Evolutionary conservation across 1,284 basidiomycete species (phyloP).

Genomic region (Trametes pubescens): DNA sequence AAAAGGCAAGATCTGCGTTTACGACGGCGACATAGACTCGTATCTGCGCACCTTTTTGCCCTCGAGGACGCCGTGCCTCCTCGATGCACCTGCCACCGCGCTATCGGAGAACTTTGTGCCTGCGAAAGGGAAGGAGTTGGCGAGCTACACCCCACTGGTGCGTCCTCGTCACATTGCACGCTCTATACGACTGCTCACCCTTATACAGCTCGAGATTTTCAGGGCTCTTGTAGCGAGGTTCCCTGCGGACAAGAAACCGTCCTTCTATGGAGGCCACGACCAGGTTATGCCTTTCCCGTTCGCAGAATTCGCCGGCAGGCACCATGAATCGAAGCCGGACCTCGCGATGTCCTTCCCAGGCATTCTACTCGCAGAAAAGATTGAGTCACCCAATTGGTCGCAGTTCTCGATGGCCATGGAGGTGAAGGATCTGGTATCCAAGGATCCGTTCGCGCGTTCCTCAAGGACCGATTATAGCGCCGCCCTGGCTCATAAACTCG

Average conservation of each 20-base stretch:
- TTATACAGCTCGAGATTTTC: slow-evolving; percentile 2
- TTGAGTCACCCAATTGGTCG: neutral
- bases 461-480: neutral
- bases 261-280: slow-evolving; percentile 13
- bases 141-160: slow-evolving; percentile 9
- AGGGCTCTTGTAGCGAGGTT: slow-evolving; percentile 7
- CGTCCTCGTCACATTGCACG: neutral
- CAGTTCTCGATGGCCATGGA: slow-evolving; percentile 19
- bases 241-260: slow-evolving; percentile 12
- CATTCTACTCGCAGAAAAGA: neutral
- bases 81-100: neutral
- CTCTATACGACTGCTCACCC: neutral
- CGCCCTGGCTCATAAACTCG: neutral
- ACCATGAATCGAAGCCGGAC: slow-evolving; percentile 21
- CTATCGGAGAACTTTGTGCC: too few relatives aligned
- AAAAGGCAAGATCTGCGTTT: slow-evolving; percentile 1
- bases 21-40: neutral
- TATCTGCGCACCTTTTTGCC: slow-evolving; percentile 8
- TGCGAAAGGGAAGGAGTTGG: slow-evolving; percentile 10
- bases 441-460: slow-evolving; percentile 15
- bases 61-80: neutral
- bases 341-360: slow-evolving; percentile 22
- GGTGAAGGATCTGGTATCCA: slow-evolving; percentile 6
- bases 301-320: slow-evolving; percentile 5
- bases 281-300: slow-evolving; percentile 14